Evolutionary conservation across 2,329 filamentous ascomycete genomes (phyloP).

Genomic region (Fusarium secorum): DNA sequence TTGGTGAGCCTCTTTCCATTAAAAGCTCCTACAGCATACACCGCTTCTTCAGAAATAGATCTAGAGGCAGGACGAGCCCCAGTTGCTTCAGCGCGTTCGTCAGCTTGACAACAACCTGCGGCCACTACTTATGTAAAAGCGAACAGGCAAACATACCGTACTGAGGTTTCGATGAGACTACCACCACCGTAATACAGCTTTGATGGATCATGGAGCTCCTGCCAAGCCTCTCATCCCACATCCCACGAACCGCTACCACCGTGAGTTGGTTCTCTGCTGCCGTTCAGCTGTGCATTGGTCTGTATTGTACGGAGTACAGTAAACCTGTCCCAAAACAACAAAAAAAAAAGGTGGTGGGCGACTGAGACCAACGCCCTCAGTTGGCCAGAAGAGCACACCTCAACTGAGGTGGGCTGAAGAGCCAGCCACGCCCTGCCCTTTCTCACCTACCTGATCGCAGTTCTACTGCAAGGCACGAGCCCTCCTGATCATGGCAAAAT

Average conservation of each 20-base stretch:
- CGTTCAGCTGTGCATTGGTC: background rate
- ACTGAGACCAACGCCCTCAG: slow-evolving; percentile 17
- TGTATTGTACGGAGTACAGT: background rate
- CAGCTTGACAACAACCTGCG: background rate
- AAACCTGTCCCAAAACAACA: background rate
- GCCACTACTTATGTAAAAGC: background rate
- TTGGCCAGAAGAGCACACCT: slow-evolving; percentile 21
- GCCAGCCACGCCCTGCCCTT: slow-evolving; percentile 8
- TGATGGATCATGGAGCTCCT: slow-evolving; percentile 5
- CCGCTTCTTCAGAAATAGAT: slow-evolving; percentile 26
- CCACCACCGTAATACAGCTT: background rate
- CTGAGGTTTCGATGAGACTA: background rate
- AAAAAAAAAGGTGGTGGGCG: slow-evolving; percentile 14
- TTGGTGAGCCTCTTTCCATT: slow-evolving; percentile 10
- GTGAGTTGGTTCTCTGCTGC: background rate
- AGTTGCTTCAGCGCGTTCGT: background rate
- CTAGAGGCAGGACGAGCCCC: slow-evolving; percentile 1
- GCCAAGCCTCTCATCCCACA: background rate
- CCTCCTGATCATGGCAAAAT: slow-evolving; percentile 11
- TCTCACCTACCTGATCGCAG: slow-evolving; percentile 2
- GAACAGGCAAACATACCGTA: background rate
- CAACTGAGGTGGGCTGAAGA: slow-evolving; percentile 19
- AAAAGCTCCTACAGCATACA: slow-evolving; percentile 15
- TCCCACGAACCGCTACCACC: background rate
- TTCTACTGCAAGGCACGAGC: slow-evolving; percentile 37